Evolutionary conservation across 2,329 filamentous ascomycete species (phyloP).

Genomic region (Dichotomopilus funicola): DNA sequence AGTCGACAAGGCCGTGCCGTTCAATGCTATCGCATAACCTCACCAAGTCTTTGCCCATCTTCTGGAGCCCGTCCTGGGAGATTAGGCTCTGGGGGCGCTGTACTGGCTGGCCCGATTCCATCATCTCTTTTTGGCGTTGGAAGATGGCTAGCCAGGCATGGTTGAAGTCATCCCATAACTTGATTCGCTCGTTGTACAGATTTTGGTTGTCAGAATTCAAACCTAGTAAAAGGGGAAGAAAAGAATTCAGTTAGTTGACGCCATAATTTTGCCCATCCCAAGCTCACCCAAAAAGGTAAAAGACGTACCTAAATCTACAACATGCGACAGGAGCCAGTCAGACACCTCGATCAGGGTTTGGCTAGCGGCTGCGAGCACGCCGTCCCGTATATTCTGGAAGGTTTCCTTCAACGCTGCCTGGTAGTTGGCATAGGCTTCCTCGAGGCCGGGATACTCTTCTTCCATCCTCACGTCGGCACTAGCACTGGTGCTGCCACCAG

Average conservation of each 20-base stretch:
- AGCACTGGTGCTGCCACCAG: slow-evolving; percentile 1
- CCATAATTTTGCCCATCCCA: neutral
- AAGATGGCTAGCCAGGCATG: slow-evolving; percentile 80
- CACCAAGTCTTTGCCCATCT: slow-evolving; percentile 76
- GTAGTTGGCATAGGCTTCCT: slow-evolving; percentile 63
- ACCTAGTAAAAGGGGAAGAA: slow-evolving; percentile 45
- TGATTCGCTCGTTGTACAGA: slow-evolving; percentile 68
- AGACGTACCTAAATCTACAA: slow-evolving; percentile 48
- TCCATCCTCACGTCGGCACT: slow-evolving; percentile 43
- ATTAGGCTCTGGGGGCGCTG: slow-evolving; percentile 58
- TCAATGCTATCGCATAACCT: slow-evolving; percentile 81
- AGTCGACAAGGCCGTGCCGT: slow-evolving; percentile 89
- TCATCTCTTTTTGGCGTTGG: slow-evolving; percentile 75
- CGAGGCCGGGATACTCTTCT: slow-evolving; percentile 53
- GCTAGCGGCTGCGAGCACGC: slow-evolving; percentile 43
- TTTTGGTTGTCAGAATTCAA: slow-evolving; percentile 76
- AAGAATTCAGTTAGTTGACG: neutral
- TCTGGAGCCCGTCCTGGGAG: slow-evolving; percentile 61
- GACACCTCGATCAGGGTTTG: slow-evolving; percentile 48
- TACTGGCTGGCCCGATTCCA: slow-evolving; percentile 52
- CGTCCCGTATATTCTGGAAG: slow-evolving; percentile 62
- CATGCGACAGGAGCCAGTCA: slow-evolving; percentile 50
- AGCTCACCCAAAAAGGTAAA: slow-evolving; percentile 30
- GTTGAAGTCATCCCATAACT: slow-evolving; percentile 92
- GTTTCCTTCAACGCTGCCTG: slow-evolving; percentile 57